Base-by-base conservation (phyloP, 2,329 filamentous ascomycete genomes). In the Aulographum hederae region DNA sequence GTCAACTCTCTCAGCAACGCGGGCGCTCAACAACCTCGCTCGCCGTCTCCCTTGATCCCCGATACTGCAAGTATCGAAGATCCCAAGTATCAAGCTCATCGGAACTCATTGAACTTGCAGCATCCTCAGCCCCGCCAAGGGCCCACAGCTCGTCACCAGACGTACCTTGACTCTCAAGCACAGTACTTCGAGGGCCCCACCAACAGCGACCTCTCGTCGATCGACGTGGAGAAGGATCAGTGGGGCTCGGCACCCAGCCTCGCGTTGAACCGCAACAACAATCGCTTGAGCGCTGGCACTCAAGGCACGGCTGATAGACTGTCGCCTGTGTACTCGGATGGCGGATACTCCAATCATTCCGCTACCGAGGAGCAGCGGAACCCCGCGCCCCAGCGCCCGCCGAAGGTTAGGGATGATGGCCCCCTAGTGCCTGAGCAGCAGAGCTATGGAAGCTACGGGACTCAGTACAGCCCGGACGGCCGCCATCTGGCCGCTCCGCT, bases 31-130 rank as follows among this genome's bases (percentile, higher is more conserved):
- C 21, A 25, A n/a, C 13, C 32, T 14, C 35, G 40, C 4, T 48
- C 69, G 18, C 64, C 69, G 2, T 61, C 60, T 0, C 61, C 64
- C 3, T 56, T 69, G 4, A 60, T 66, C 26, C 60, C 64, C 2
- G 67, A 67, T 35, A 18, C 74, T 69, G 44, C 38, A 42, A 17
- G 36, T 18, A 48, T 58, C 38, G 59, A 63, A 26, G 76, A 84
- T 41, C 77, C 78, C 29, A 85, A 85, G 51, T 85, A 85, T 52
- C 75, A 78, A 51, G 78, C 77, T 34, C 77, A 85, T 49, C 73
- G 79, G 42, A 80, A 85, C 54, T 84, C 78, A 17, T 51, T 85
- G 34, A 81, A 82, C 44, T 58, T 86, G 25, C 72, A 82, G 46
- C 79, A 86, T 51, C 79, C 79, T 4, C 78, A 85, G 48, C 79